Base-by-base conservation (phyloP, 345 rosid species). In the Murraya koenigii region DNA sequence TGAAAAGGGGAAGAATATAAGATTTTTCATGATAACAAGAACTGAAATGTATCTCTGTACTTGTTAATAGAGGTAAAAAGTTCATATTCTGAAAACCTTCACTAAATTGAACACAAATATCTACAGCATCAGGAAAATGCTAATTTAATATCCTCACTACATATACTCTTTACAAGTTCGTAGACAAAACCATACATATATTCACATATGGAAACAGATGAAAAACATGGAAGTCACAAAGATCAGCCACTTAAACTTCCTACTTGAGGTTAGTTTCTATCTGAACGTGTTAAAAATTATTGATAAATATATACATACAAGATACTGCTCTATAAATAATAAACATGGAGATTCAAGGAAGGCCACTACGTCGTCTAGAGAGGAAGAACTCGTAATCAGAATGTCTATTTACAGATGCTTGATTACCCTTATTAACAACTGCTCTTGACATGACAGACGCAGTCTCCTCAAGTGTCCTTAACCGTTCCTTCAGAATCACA, bases 341-440 rank as follows among this genome's bases (percentile, higher is more conserved):
- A 58, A 22, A 52, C 10, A 49, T 15, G 17, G 25, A 63, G 64
- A 61, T 10, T 15, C 7, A 20, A 8, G 22, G 0, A 73, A 23
- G 35, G 74, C 78, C 70, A 49, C 76, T 79, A 4, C 64, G 65
- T 76, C 75, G 72, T 73, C 90, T 87, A 5, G 89, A 84, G 66
- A 77, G 59, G 76, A 89, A 89, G 78, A 87, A 89, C 83, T 84
- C 89, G 3, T 78, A 87, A 80, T 89, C 92, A 10, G 90, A 86
- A 59, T 89, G 92, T 65, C 78, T 83, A 63, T 87, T 89, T 56
- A 80, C 79, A 14, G 80, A 78, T 61, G 65, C 83, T 41, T 66
- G 35, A 32, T 61, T 47, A 70, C 87, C 89, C 60, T 84, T 89
- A 54, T 39, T 84, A 35, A 87, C 87, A 5, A 79, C 83, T 66